Base-by-base conservation (phyloP, 495 filamentous ascomycete species). In the Neurospora terricola region DNA sequence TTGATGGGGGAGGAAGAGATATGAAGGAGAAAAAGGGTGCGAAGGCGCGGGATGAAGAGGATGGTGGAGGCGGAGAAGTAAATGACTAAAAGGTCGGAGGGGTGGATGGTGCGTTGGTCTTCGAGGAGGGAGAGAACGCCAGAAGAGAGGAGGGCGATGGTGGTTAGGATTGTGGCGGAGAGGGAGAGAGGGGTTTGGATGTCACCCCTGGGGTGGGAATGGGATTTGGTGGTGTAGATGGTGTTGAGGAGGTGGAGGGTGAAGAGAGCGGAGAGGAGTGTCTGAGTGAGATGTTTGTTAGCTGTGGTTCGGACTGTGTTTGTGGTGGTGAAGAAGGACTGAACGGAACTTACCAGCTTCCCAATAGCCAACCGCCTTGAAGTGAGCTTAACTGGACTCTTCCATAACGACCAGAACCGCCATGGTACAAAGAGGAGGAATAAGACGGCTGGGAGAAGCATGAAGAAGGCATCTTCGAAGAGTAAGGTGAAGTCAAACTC, bases 401-500 rank as follows among this genome's bases (percentile, higher is more conserved):
- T 79, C 27, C 74, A 54, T 45, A 84, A 74, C 18, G 69, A 34
- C 48, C 70, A 69, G 2, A 82, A 73, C 34, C 80, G 77, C 27
- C 66, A 36, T n/a, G 75, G 74, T 0, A 77, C 18, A 2, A 78
- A 38, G 21, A 83, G 3, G 7, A 84, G 72, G 34, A 83, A 81
- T 2, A 80, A 0, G 16, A 59, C 74, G 1, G 83, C 77, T 4
- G 80, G 81, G 5, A 81, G 34, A 10, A 74, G 37, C 5, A 73
- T 48, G 70, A 82, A 81, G 69, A 81, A 75, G 72, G 69, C 73
- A 75, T 83, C 78, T 71, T 83, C 80, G 34, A 83, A 82, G 21
- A 80, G 75, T 2, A 83, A 72, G 16, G 79, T 83, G 70, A 82
- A 83, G 72, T 83, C 81, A 70, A 83, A 83, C 0, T 73, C 18